A percentile compares a stretch with the other conserved stretches of the same genome.
Conservation (phyloP, 352 stramenopile genomes). For the Phytophthora pistaciae region DNA sequence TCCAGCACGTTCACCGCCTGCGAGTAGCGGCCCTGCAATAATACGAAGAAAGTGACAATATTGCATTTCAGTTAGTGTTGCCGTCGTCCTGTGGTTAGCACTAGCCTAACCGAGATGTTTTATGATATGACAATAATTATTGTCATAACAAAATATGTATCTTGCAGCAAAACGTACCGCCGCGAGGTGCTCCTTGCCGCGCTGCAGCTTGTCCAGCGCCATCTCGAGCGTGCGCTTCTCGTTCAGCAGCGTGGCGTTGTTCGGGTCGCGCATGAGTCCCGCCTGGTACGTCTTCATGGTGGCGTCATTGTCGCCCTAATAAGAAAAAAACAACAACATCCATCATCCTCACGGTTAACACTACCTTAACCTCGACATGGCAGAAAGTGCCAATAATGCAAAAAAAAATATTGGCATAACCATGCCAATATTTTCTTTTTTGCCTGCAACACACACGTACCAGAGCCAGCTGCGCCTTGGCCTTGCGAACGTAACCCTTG, state of each 20-base stretch:
- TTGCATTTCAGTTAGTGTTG: background rate
- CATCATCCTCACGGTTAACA: background rate
- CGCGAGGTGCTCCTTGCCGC: constrained; percentile 74
- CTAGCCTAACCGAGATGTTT: background rate
- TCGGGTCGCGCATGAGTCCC: constrained; percentile 77
- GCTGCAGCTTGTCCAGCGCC: constrained; percentile 81
- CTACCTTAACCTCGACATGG: background rate
- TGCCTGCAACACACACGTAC: constrained; percentile 33
- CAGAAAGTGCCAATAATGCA: background rate
- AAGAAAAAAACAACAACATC: background rate
- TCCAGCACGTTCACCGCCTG: constrained; percentile 82
- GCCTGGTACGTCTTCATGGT: constrained; percentile 83
- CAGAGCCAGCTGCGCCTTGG: constrained; percentile 85
- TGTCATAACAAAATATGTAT: background rate
- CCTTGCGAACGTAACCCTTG: constrained; percentile 93
- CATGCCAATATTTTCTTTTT: background rate
- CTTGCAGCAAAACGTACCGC: constrained; percentile 41
- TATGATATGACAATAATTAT: background rate
- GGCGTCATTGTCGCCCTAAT: constrained; percentile 73
- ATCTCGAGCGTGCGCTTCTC: constrained; percentile 86
- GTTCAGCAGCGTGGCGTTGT: constrained; percentile 78
- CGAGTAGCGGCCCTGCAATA: constrained; percentile 58
- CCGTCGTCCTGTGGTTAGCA: background rate
- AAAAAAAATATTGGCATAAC: background rate
- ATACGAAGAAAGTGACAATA: background rate